Conservation (phyloP, 2,329 filamentous ascomycete genomes). For the Coniochaeta hoffmannii region DNA sequence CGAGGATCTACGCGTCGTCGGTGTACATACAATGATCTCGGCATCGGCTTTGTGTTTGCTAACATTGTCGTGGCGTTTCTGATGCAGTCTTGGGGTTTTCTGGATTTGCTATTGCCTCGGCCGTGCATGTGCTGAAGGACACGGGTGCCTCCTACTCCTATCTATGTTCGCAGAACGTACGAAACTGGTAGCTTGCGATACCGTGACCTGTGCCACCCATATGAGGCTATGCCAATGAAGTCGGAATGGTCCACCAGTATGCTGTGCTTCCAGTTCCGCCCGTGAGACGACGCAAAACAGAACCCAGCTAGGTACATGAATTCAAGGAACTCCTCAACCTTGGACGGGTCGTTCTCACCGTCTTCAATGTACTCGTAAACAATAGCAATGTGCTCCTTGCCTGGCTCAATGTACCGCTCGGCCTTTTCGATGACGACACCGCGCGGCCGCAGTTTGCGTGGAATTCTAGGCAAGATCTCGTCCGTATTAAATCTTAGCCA, state of each 20-base stretch:
- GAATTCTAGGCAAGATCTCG: not conserved
- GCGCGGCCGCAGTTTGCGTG: not conserved
- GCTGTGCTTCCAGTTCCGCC: not conserved
- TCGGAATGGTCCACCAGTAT: not conserved
- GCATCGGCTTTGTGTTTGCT: too few relatives aligned
- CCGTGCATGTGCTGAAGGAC: too few relatives aligned
- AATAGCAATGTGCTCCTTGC: not conserved
- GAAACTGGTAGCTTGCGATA: too few relatives aligned
- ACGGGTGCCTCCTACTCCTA: too few relatives aligned
- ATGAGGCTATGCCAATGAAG: not conserved
- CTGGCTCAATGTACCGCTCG: not conserved
- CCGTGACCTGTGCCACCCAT: not conserved
- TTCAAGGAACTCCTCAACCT: not conserved
- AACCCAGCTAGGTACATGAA: not conserved
- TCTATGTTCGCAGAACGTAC: too few relatives aligned
- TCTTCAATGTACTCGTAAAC: slow-evolving; percentile 4
- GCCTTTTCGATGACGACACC: not conserved
- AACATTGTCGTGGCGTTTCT: too few relatives aligned
- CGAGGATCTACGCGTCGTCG: too few relatives aligned
- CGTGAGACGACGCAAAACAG: too few relatives aligned
- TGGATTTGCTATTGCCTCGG: too few relatives aligned
- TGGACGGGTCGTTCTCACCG: not conserved
- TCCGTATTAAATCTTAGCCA: not conserved
- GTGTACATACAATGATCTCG: too few relatives aligned
- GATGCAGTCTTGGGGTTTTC: too few relatives aligned